phyloP scores from a whole-genome alignment of 78 protist genomes.

The Planoprotostelium fungivorum region DNA sequence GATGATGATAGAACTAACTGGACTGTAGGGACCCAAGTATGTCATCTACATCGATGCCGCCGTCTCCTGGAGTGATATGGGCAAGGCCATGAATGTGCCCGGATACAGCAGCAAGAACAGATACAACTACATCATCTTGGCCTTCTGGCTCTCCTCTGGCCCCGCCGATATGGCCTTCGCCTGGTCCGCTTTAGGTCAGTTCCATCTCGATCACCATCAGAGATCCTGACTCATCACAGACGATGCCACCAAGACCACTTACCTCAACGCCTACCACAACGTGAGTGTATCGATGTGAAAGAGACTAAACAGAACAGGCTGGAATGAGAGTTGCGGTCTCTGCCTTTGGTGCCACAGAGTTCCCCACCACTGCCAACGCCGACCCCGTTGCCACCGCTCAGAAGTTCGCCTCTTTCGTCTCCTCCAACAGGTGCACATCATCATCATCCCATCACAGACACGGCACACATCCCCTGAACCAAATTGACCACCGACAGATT shows the following conservation, averaged over 20 bases:
- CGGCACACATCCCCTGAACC: not conserved
- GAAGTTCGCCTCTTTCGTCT: slow-evolving; percentile 8
- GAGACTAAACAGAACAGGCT: not conserved
- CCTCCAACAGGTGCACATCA: not conserved
- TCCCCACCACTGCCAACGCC: slow-evolving; percentile 17
- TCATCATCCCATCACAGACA: not conserved
- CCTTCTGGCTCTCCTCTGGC: slow-evolving; percentile 1
- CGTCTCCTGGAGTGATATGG: not conserved
- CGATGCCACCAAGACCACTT: slow-evolving; percentile 4
- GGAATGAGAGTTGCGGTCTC: not conserved
- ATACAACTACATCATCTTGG: not conserved
- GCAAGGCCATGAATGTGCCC: not conserved
- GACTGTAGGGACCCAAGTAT: not conserved
- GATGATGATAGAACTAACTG: too few relatives aligned
- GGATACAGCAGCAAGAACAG: not conserved
- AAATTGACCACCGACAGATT: not conserved
- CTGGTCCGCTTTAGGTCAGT: not conserved
- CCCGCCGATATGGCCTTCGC: not conserved
- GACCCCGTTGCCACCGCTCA: slow-evolving; percentile 8
- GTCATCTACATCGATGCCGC: not conserved
- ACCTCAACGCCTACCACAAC: slow-evolving; percentile 1
- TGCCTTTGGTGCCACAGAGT: slow-evolving; percentile 27
- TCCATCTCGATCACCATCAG: not conserved
- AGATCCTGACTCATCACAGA: not conserved
- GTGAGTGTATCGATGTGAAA: not conserved